Conservation (phyloP, 331 rosid species). For the Phaseolus coccineus region DNA sequence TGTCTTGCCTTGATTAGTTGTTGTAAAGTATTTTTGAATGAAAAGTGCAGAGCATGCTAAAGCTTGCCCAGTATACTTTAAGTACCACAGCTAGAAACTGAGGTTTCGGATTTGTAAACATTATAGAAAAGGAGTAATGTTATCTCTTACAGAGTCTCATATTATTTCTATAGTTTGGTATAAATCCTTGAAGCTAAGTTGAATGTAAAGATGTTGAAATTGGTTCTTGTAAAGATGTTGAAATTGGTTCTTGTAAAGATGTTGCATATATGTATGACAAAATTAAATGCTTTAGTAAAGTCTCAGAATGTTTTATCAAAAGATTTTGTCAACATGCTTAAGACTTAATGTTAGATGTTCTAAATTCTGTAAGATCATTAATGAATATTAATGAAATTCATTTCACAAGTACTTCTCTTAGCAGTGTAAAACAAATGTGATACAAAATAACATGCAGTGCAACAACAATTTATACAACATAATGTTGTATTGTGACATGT, state of each 20-base stretch:
- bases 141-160: not conserved
- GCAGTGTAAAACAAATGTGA: not conserved
- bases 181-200: not conserved
- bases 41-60: constrained; percentile 1
- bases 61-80: not conserved
- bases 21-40: constrained; percentile 5
- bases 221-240: not conserved
- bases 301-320: not conserved
- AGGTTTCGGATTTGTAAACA: not conserved
- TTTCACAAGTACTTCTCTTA: not conserved
- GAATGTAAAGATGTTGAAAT: not conserved
- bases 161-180: not conserved
- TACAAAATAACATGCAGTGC: no score
- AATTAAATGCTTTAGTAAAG: not conserved
- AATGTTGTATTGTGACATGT: no score
- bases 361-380: not conserved
- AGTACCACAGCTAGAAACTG: not conserved
- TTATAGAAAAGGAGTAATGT: not conserved
- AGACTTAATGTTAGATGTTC: not conserved
- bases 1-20: not conserved
- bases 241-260: not conserved
- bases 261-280: not conserved
- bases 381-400: not conserved
- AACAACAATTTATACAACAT: no score
- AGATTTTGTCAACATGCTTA: not conserved